Base-by-base conservation (phyloP, 495 filamentous ascomycete genomes). In the Cercophora samala region DNA sequence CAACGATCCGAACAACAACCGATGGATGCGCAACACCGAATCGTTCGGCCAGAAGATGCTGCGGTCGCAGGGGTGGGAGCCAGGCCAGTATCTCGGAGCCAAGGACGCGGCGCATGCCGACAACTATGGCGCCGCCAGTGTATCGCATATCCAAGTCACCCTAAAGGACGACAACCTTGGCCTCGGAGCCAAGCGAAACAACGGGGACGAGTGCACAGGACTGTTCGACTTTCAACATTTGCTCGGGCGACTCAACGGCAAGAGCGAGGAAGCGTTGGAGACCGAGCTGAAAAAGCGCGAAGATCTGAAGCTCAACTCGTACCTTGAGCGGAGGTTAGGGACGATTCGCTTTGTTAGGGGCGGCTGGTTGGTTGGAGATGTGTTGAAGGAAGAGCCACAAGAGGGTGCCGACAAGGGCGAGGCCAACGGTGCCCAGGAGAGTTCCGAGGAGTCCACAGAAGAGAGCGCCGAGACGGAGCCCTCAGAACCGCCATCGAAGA, bases 161-260 rank as follows among this genome's bases (percentile, higher is more conserved):
- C 76, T 97, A 52, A 97, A 96, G 76, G 93, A 97, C 70, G 91
- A 97, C 72, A 97, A 87, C 61, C 84, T 95, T 17, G 94, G 94
- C 3, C 83, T 99, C 21, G 94, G 94, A 37, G 93, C 93, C 42
- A 90, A 90, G 70, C 75, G 80, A 17, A 80, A 83, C 70, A 88
- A 86, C 61, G 86, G 87, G 61, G 86, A 90, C 62, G 89, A 93
- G 67, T 91, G 90, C 64, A 89, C 89, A 21, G 95, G 93, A 0
- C 83, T 97, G 15, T 89, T 93, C 70, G 89, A 85, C 3, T 92
- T 97, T 69, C 91, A 93, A 72, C 88, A 88, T 65, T 76, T 99
- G 1, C 82, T 99, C 21, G 93, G 95, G 58, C 83, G 94, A 59
- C 79, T 99, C 58, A 99, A 97, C 77, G 94, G 94, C 23, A 96